phyloP scores from a whole-genome alignment of 805 yeast species.

The Saturnispora saitoi region DNA sequence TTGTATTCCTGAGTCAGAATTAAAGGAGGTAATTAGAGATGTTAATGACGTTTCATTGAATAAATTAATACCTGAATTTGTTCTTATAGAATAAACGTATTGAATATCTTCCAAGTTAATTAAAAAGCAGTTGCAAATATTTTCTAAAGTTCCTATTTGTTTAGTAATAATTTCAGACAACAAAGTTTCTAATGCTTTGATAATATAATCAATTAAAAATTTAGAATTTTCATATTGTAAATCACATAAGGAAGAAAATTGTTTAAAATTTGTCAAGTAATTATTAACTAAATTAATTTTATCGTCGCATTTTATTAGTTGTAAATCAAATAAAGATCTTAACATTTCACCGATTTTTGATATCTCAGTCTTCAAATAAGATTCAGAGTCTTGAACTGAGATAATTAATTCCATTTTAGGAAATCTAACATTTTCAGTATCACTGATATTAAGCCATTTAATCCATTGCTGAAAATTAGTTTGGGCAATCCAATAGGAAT shows the following conservation, averaged over 20 bases:
- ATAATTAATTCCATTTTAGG: not conserved
- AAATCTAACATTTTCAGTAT: not conserved
- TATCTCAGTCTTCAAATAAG: not conserved
- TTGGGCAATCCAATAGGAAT: conserved; percentile 23
- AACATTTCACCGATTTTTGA: not conserved
- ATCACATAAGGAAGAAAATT: conserved; percentile 25
- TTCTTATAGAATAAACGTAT: conserved; percentile 9
- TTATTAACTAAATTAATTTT: not conserved
- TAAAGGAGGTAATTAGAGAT: conserved; percentile 11
- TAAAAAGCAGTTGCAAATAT: conserved; percentile 17
- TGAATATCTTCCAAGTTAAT: conserved; percentile 12
- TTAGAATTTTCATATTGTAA: conserved; percentile 9
- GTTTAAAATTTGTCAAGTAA: conserved; percentile 21
- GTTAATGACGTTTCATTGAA: conserved; percentile 12
- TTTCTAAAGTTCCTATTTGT: conserved; percentile 14
- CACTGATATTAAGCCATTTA: conserved; percentile 22
- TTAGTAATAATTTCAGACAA: conserved; percentile 12
- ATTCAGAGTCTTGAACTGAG: not conserved
- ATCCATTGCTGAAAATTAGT: conserved; percentile 23
- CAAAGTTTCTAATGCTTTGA: conserved; percentile 15
- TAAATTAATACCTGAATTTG: conserved; percentile 19
- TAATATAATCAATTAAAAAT: conserved; percentile 14
- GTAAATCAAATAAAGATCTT: not conserved
- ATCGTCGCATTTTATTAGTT: not conserved
- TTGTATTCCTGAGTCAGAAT: not conserved